phyloP scores from a whole-genome alignment of 1,139 yeast species.

The Cylindricascospora bacillispora region DNA sequence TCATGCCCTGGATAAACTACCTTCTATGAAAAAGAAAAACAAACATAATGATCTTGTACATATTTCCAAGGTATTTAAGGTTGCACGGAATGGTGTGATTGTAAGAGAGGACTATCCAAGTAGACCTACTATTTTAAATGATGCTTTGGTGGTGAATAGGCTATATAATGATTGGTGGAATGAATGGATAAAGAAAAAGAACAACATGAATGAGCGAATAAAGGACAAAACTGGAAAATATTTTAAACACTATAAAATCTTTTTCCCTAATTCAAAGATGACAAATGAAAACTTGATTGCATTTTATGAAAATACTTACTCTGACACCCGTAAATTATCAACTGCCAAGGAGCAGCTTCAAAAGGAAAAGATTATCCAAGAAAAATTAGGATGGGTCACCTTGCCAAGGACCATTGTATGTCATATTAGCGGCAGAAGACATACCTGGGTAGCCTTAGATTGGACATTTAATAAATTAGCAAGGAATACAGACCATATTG shows the following conservation, averaged over 20 bases:
- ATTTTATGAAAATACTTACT: constrained; percentile 1
- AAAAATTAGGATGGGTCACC: constrained; percentile 15
- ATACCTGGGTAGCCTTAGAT: constrained; percentile 73
- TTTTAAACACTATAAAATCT: constrained; percentile 14
- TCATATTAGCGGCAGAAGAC: constrained; percentile 56
- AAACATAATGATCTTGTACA: neutral
- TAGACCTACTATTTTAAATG: constrained; percentile 19
- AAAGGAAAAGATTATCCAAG: constrained; percentile 12
- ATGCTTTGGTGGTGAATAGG: constrained; percentile 20
- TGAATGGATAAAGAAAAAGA: constrained; percentile 13
- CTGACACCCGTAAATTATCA: constrained; percentile 11
- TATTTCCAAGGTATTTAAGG: constrained; percentile 9
- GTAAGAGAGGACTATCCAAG: constrained; percentile 25
- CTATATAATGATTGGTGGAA: constrained; percentile 14
- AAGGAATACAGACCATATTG: constrained; percentile 51
- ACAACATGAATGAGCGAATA: constrained; percentile 9
- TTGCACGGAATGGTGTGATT: constrained; percentile 18
- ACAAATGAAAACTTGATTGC: neutral
- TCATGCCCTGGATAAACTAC: constrained; percentile 1
- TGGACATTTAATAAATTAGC: constrained; percentile 44
- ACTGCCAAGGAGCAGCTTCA: constrained; percentile 15
- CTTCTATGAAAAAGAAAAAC: constrained; percentile 5
- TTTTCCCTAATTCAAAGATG: constrained; percentile 8
- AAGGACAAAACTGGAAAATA: constrained; percentile 4
- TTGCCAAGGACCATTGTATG: constrained; percentile 45